These are phyloP conservation scores for Ogataea saltuana DNA, from an alignment of 805 yeast genomes.

Conservation along the genomic window DNA sequence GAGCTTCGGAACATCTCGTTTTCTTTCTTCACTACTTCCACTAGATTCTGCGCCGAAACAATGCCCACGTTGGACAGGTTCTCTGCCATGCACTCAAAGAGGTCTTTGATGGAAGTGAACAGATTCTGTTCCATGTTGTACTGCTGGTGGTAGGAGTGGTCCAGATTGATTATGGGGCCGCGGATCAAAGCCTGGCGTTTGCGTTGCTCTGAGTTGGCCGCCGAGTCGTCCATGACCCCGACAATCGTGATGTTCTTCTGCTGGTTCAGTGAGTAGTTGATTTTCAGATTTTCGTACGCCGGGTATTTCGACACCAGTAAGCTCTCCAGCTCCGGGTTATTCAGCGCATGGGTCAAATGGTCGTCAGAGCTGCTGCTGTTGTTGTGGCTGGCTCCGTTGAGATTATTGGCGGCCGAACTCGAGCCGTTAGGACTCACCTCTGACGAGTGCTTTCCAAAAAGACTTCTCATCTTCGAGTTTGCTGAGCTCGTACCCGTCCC, in stretches of 20 bases:
- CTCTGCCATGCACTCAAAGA: constrained; percentile 82
- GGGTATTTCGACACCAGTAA: constrained; percentile 31
- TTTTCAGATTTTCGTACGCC: constrained; percentile 34
- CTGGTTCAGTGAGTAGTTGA: constrained; percentile 41
- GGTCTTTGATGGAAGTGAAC: constrained; percentile 73
- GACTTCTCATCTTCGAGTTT: constrained; percentile 21
- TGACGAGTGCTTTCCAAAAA: constrained; percentile 18
- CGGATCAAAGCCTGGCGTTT: constrained; percentile 73
- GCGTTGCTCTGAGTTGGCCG: constrained; percentile 63
- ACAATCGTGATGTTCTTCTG: constrained; percentile 49
- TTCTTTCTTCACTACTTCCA: constrained; percentile 74
- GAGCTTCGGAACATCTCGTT: constrained; percentile 83
- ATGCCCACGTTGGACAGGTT: constrained; percentile 71
- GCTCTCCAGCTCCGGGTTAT: constrained; percentile 25
- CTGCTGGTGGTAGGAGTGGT: constrained; percentile 56
- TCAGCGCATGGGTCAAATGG: constrained; percentile 12
- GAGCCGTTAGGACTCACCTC: background rate
- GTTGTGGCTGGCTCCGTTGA: background rate
- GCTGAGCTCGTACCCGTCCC: constrained; percentile 6
- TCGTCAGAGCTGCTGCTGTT: constrained; percentile 10
- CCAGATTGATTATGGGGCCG: constrained; percentile 86
- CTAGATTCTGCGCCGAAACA: constrained; percentile 75
- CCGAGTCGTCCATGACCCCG: constrained; percentile 41
- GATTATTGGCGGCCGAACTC: constrained; percentile 8
- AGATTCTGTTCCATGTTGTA: constrained; percentile 53